A percentile compares a stretch with the other conserved stretches of the same genome.
phyloP scores from a whole-genome alignment of 306 rosid species.

The Medicago ruthenica region DNA sequence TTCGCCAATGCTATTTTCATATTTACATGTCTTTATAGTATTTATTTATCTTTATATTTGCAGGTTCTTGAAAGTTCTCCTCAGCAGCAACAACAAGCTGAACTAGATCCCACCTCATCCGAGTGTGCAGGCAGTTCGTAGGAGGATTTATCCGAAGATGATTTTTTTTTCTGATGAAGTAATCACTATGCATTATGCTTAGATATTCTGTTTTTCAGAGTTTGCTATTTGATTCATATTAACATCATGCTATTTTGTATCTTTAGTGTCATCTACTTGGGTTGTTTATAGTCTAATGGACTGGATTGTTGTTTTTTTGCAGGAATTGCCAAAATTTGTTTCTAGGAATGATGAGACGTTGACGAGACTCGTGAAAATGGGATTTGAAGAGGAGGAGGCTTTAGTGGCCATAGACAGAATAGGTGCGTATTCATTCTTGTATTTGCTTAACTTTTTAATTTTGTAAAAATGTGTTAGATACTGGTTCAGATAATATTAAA shows the following conservation, averaged over 20 bases:
- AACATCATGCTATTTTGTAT: conserved; percentile 27
- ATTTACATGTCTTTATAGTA: conserved; percentile 7
- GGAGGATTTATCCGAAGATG: conserved; percentile 67
- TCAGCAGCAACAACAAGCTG: conserved; percentile 54
- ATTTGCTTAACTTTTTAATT: conserved; percentile 24
- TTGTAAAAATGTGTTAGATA: background rate
- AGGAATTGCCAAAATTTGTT: conserved; percentile 57
- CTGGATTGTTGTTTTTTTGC: conserved; percentile 42
- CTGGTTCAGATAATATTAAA: too few relatives aligned
- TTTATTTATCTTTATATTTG: conserved; percentile 28
- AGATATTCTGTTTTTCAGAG: conserved; percentile 19
- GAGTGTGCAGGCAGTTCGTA: conserved; percentile 63
- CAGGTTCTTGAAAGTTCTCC: conserved; percentile 69
- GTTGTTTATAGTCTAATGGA: conserved; percentile 29
- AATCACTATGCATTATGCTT: conserved; percentile 26
- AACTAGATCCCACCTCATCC: conserved; percentile 60
- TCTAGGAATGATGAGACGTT: conserved; percentile 50
- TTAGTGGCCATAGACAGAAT: conserved; percentile 81
- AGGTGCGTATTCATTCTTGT: conserved; percentile 57
- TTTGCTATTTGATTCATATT: conserved; percentile 27
- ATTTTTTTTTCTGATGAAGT: conserved; percentile 75
- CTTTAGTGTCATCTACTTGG: conserved; percentile 10
- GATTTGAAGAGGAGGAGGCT: conserved; percentile 69
- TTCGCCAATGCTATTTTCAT: background rate
- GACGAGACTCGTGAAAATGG: conserved; percentile 71